These are phyloP conservation scores for Coprinopsis strossmayeri DNA, from an alignment of 768 basidiomycete genomes.

Conservation along the genomic window DNA sequence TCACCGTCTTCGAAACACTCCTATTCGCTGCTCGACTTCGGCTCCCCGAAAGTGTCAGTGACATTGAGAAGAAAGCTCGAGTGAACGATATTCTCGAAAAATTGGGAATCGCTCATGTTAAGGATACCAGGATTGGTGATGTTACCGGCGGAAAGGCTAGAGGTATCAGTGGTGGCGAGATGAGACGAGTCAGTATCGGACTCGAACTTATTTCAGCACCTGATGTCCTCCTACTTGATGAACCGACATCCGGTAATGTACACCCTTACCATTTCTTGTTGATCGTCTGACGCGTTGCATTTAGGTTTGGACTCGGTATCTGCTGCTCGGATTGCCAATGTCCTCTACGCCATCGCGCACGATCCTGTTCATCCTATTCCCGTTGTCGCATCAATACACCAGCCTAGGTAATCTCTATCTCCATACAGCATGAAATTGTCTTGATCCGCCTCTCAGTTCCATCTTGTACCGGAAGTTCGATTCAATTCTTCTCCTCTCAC, in stretches of 20 bases:
- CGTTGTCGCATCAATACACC: slow-evolving; percentile 83
- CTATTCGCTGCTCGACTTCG: slow-evolving; percentile 83
- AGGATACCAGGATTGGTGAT: slow-evolving; percentile 64
- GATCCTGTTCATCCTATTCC: slow-evolving; percentile 65
- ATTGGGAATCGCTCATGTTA: slow-evolving; percentile 67
- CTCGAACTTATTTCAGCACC: slow-evolving; percentile 82
- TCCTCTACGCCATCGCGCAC: slow-evolving; percentile 71
- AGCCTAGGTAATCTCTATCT: slow-evolving; percentile 52
- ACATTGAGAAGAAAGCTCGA: slow-evolving; percentile 54
- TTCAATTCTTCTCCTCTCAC: slow-evolving; percentile 68
- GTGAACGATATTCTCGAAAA: slow-evolving; percentile 70
- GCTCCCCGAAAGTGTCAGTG: slow-evolving; percentile 65
- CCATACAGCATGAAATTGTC: background rate
- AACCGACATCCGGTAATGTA: slow-evolving; percentile 59
- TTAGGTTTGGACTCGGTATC: slow-evolving; percentile 82
- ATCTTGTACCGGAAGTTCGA: slow-evolving; percentile 84
- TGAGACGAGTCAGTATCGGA: slow-evolving; percentile 85
- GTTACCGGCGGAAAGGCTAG: slow-evolving; percentile 61
- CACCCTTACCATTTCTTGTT: slow-evolving; percentile 3
- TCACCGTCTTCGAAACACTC: slow-evolving; percentile 80
- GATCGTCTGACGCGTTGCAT: background rate
- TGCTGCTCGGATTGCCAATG: slow-evolving; percentile 70
- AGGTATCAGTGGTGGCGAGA: slow-evolving; percentile 90
- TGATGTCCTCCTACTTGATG: slow-evolving; percentile 81
- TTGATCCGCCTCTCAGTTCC: slow-evolving; percentile 37